Base-by-base conservation (phyloP, 2,329 filamentous ascomycete species). In the Colletotrichum sp. region DNA sequence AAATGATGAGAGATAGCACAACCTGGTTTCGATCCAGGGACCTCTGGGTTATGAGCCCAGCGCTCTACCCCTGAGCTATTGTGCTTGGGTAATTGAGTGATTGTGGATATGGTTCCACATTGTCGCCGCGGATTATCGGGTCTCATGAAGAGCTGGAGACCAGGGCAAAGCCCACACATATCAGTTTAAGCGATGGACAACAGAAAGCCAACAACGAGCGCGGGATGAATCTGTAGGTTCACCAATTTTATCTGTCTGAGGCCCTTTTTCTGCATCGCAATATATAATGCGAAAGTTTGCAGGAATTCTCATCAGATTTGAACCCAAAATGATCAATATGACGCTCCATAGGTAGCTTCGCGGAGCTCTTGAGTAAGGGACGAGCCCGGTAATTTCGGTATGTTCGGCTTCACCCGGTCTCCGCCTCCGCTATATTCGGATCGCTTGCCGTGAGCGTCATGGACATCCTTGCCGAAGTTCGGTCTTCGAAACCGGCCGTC, bases 41-140 rank as follows among this genome's bases (percentile, higher is more conserved):
- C 65, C 65, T 68, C 65, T 68, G 65, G 65, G 65, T 68, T 68
- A 68, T 68, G 65, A 68, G 65, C 65, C 65, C 65, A 68, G 65
- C 65, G 65, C 49, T 68, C 65, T 68, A 68, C 65, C 65, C 65
- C 65, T 68, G 65, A 57, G 44, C 65, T 68, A 57, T 52, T 30
- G 44, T 59, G 49, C 44, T 59, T 59, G 15, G 7, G n/a, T 21
- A 5, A 52, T 52, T 21, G 0, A 0, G 44, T 13, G n/a, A 24
- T 21, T 52, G 44, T 52, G 44, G 44, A 21, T 21, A 21, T 52
- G n/a, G n/a, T 52, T 52, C 44, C 44, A 52, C 44, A 52, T 2
- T 12, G 10, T 7, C 12, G 44, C n/a, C 12, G 2, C 1, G 44
- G n/a, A 52, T 21, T 52, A 52, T 52, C 44, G 10, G 44, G 0